Percentiles rank a stretch among this genome's conserved stretches.
Evolutionary conservation across 305 asterid species (phyloP).

Genomic region (Rubia peregrina): DNA sequence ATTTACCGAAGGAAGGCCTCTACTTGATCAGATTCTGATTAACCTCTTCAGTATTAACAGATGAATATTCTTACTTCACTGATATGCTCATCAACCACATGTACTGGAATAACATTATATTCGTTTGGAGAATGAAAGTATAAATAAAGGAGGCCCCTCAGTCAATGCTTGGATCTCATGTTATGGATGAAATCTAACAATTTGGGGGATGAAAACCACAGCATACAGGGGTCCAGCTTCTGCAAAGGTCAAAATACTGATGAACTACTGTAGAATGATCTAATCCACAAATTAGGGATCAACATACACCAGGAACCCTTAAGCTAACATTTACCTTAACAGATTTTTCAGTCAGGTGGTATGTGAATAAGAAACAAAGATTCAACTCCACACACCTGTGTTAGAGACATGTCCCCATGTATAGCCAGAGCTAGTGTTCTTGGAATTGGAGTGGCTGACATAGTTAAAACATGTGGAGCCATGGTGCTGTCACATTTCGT

Average conservation of each 20-base stretch:
- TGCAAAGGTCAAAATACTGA: background rate
- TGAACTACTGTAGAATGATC: background rate
- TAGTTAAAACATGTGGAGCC: slow-evolving; percentile 94
- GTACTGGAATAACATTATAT: background rate
- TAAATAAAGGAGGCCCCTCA: background rate
- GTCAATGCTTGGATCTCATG: background rate
- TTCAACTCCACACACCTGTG: slow-evolving; percentile 56
- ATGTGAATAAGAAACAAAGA: slow-evolving; percentile 10
- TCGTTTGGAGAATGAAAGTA: no score
- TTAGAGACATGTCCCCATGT: slow-evolving; percentile 91
- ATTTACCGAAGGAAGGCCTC: background rate
- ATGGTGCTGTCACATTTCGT: slow-evolving; percentile 35
- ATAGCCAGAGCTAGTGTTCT: slow-evolving; percentile 91
- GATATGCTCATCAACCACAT: background rate
- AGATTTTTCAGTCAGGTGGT: background rate
- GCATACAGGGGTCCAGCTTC: background rate
- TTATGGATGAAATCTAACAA: background rate
- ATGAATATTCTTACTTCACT: background rate
- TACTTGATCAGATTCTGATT: background rate
- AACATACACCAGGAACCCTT: background rate
- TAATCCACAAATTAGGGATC: background rate
- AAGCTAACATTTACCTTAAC: background rate
- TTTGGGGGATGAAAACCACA: background rate
- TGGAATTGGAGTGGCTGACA: slow-evolving; percentile 98
- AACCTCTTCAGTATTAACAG: no score